Base-by-base conservation (phyloP, 129 eudicot genomes). In the Pseudognaphalium luteoalbum region DNA sequence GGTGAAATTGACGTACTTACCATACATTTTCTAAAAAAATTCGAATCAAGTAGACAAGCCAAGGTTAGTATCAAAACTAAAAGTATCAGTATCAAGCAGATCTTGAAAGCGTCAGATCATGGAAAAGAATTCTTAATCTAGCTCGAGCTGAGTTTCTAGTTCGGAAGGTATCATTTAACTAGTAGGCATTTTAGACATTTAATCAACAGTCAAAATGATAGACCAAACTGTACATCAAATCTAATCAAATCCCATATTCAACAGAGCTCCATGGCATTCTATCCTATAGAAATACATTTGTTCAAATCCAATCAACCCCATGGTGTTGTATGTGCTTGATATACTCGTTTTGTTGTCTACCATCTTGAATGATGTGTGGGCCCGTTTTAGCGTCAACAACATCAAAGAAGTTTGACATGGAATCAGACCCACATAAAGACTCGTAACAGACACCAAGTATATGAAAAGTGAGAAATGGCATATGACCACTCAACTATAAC, bases 361-460 rank as follows among this genome's bases (percentile, higher is more conserved):
- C 72, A 39, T 15, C n/a, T 25, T 15, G 35, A 22, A 54, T 37
- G 39, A 14, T 35, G 7, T 28, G 15, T 73, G 52, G 28, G 69
- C 77, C 57, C 69, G 39, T 34, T 73, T 34, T 6, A 44, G 52
- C 5, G 17, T 44, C 52, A 44, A 44, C 15, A 44, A 44, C 52
- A 12, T 44, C 17, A 44, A 44, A 44, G 52, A 44, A 44, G 16
- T 44, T 44, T 44, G 52, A 54, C 21, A 54, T 54, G 6, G 44
- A 3, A 74, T 19, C 1, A 70, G 59, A 41, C 41, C 77, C 41
- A 61, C 12, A 28, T 16, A 74, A 60, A 17, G 71, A 62, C 41
- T 21, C 61, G 16, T 25, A 16, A 39, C 8, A 9, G 3, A 39
- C 17, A 4, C 44, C 68, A 16, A 41, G 39, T 25, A 41, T 10